These are phyloP conservation scores for Flueggea neowawraea DNA, from an alignment of 441 rosid species.

Conservation along the genomic window DNA sequence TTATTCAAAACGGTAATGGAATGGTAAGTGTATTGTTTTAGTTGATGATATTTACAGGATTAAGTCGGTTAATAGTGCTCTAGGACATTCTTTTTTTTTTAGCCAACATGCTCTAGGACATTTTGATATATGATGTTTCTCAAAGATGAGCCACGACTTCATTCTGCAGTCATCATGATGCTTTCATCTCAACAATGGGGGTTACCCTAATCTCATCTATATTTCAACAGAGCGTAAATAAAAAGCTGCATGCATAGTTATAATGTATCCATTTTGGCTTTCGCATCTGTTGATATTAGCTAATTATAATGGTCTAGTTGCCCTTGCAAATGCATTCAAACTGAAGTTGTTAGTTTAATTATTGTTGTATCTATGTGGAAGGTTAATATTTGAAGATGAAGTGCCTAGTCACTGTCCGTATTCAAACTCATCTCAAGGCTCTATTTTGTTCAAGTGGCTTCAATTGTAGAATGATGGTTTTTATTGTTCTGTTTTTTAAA, in stretches of 20 bases:
- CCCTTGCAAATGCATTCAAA: neutral
- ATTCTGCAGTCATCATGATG: no score
- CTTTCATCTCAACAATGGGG: no score
- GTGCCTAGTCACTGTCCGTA: neutral
- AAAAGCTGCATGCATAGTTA: neutral
- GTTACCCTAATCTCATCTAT: no score
- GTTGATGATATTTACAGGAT: no score
- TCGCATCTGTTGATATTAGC: neutral
- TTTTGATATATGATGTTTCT: no score
- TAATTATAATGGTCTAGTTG: neutral
- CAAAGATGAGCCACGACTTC: no score
- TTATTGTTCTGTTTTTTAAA: slow-evolving; percentile 19
- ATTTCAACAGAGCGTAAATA: neutral
- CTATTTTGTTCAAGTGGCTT: neutral
- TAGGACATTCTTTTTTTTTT: no score
- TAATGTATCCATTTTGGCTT: neutral
- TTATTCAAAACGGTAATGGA: no score
- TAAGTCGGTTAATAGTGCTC: no score
- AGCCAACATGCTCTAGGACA: no score
- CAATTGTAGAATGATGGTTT: neutral
- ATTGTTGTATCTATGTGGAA: neutral
- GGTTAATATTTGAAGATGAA: neutral
- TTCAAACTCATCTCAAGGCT: neutral
- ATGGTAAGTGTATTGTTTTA: no score
- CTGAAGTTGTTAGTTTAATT: neutral